These are phyloP conservation scores for Acacia melanoxylon DNA, from an alignment of 306 rosid species.

Conservation along the genomic window DNA sequence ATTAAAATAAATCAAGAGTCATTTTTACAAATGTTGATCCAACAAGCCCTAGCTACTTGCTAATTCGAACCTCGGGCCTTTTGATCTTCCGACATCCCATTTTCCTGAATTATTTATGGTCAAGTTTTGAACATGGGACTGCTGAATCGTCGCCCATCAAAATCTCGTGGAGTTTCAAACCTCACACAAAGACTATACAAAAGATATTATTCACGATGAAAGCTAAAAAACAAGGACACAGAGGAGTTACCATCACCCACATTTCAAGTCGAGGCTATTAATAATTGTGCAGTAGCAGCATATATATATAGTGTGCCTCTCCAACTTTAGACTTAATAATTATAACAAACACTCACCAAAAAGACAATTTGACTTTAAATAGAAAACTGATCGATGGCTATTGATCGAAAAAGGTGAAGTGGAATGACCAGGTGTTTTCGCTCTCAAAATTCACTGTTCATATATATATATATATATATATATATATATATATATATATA, in stretches of 20 bases:
- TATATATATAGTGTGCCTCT: neutral
- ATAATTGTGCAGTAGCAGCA: neutral
- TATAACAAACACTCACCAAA: constrained; percentile 12
- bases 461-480: no score
- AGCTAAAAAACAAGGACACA: neutral
- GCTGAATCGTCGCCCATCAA: neutral
- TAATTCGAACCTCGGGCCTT: neutral
- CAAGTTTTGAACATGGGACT: neutral
- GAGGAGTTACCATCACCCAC: constrained; percentile 26
- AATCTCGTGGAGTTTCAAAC: neutral
- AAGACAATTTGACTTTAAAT: constrained; percentile 32
- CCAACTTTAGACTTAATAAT: constrained; percentile 22
- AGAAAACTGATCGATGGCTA: neutral
- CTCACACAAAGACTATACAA: neutral
- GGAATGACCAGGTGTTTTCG: constrained; percentile 24
- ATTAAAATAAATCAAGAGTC: no score
- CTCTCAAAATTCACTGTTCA: constrained; percentile 11
- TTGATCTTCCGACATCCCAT: neutral
- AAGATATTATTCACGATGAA: constrained; percentile 6
- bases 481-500: no score
- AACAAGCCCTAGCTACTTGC: neutral
- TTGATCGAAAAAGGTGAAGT: neutral
- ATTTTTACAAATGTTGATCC: no score
- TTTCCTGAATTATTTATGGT: neutral
- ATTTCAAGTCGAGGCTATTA: constrained; percentile 23